These are phyloP conservation scores for Claviceps sp. DNA, from an alignment of 2,329 filamentous ascomycete species.

Conservation along the genomic window DNA sequence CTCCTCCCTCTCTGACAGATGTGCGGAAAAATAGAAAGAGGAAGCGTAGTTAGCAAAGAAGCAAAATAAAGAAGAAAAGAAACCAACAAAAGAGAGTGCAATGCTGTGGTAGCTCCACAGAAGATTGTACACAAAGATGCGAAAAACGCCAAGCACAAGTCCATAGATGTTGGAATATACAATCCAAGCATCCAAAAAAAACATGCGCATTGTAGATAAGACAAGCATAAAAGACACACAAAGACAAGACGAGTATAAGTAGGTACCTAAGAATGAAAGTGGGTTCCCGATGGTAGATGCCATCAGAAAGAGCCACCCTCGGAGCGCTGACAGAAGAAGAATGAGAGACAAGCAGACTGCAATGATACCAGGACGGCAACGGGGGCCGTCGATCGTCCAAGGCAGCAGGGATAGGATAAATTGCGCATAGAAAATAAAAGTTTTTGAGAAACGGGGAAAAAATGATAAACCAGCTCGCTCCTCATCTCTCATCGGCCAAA, in stretches of 20 bases:
- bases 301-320: neutral
- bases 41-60: neutral
- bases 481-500: neutral
- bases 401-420: neutral
- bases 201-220: neutral
- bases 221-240: neutral
- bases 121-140: neutral
- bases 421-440: neutral
- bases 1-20: too few relatives aligned
- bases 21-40: too few relatives aligned
- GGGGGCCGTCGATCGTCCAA: neutral
- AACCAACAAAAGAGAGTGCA: neutral
- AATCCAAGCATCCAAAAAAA: neutral
- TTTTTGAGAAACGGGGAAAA: neutral
- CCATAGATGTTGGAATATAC: neutral
- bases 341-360: neutral
- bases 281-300: neutral
- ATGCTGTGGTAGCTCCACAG: neutral
- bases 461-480: neutral
- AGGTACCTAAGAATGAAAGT: neutral
- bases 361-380: neutral
- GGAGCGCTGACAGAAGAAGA: neutral
- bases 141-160: slow-evolving; percentile 4
- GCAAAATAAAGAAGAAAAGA: neutral
- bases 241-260: too few relatives aligned